These are phyloP conservation scores for Serpula lacrymans DNA, from an alignment of 768 basidiomycete genomes.

Conservation along the genomic window DNA sequence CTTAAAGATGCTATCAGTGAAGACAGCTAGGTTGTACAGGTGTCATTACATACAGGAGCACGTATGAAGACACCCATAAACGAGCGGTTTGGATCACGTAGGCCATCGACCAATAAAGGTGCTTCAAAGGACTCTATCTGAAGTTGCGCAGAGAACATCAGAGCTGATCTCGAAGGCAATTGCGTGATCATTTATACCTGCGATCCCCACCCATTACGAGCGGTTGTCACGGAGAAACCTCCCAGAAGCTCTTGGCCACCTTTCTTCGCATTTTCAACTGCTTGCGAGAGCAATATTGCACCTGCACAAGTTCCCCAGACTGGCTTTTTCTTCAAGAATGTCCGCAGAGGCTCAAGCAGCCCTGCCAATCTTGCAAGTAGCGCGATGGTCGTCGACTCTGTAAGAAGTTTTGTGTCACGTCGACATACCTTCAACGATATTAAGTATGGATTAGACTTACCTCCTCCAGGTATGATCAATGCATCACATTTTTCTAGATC, in stretches of 20 bases:
- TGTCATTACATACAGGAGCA: constrained; percentile 61
- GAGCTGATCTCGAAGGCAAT: neutral
- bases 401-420: neutral
- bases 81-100: constrained; percentile 55
- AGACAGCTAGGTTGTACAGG: neutral
- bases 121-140: constrained; percentile 93
- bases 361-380: constrained; percentile 70
- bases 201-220: constrained; percentile 92
- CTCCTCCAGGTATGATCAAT: constrained; percentile 92
- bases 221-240: constrained; percentile 75
- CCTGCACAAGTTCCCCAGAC: constrained; percentile 98
- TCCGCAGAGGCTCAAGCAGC: constrained; percentile 73
- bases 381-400: constrained; percentile 92
- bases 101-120: constrained; percentile 58
- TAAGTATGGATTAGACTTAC: constrained; percentile 30
- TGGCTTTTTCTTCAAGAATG: constrained; percentile 68
- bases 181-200: constrained; percentile 52
- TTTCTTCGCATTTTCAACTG: constrained; percentile 73
- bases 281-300: constrained; percentile 80
- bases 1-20: too few relatives aligned
- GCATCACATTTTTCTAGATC: constrained; percentile 78
- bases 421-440: neutral
- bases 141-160: neutral
- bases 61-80: constrained; percentile 92
- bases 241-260: constrained; percentile 86